These are phyloP conservation scores for Sordariomycetes sp. DNA, from an alignment of 2,329 filamentous ascomycete species.

Conservation along the genomic window DNA sequence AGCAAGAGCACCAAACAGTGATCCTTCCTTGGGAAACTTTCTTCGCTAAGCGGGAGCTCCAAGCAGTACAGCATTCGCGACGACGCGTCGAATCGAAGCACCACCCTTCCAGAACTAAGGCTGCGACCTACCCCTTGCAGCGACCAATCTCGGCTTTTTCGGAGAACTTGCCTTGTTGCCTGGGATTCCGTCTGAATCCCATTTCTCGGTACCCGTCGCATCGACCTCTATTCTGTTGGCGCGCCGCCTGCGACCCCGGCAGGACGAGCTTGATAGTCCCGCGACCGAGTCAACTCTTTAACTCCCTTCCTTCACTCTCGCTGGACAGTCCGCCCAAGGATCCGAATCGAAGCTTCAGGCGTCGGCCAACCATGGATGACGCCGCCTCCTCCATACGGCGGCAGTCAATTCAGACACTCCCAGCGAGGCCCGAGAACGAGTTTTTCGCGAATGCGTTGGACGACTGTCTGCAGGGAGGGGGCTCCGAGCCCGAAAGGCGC, in stretches of 20 bases:
- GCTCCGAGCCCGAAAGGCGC: constrained; percentile 42
- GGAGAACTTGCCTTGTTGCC: background rate
- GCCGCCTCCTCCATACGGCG: background rate
- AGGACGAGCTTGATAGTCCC: background rate
- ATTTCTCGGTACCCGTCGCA: background rate
- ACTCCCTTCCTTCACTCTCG: background rate
- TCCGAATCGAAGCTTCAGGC: background rate
- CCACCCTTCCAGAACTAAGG: background rate
- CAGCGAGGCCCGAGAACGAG: constrained; percentile 67
- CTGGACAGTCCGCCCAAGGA: background rate
- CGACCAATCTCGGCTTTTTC: background rate
- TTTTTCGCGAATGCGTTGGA: constrained; percentile 77
- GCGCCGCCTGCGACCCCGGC: background rate
- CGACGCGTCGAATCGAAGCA: background rate
- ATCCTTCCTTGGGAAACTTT: background rate
- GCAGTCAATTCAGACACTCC: background rate
- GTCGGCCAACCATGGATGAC: constrained; percentile 5
- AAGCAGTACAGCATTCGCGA: background rate
- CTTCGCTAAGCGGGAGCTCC: background rate
- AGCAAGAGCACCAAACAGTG: background rate
- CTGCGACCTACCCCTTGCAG: background rate
- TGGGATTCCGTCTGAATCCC: background rate
- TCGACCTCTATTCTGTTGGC: background rate
- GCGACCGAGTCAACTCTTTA: background rate
- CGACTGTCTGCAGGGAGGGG: constrained; percentile 48